Evolutionary conservation across 2,329 filamentous ascomycete genomes (phyloP).

Genomic region (Colletotrichum orchidophilum): DNA sequence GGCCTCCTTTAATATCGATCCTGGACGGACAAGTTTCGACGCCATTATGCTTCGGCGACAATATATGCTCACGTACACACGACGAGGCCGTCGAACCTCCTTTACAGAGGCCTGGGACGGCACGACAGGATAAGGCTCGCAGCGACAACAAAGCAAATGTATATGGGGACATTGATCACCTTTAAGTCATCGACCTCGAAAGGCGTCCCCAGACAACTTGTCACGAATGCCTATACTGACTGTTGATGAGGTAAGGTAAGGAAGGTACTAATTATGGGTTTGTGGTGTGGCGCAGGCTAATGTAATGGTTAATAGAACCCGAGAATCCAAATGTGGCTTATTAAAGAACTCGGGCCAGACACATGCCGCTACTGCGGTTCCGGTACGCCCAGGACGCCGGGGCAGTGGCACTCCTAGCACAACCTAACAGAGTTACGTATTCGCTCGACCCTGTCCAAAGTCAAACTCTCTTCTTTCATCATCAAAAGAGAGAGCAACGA

Average conservation of each 20-base stretch:
- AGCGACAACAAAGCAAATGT: too few species aligned
- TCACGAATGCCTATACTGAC: too few species aligned
- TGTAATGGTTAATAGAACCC: neutral
- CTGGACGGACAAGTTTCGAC: too few species aligned
- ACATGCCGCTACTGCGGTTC: neutral
- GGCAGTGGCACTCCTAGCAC: constrained; percentile 8
- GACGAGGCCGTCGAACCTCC: neutral
- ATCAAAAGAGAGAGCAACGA: neutral
- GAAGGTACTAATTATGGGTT: too few species aligned
- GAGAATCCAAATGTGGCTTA: neutral
- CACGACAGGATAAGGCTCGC: too few species aligned
- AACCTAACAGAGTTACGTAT: constrained; percentile 24
- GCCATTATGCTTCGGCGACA: neutral
- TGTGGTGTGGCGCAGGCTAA: constrained; percentile 20
- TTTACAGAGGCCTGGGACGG: too few species aligned
- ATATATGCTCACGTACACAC: neutral
- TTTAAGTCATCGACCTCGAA: too few species aligned
- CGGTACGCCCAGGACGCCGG: neutral
- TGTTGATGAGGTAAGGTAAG: too few species aligned
- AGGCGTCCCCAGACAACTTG: too few species aligned
- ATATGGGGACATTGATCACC: too few species aligned
- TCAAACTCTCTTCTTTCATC: constrained; percentile 31
- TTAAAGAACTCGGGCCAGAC: neutral
- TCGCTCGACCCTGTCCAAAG: constrained; percentile 2
- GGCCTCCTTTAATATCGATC: too few species aligned